Evolutionary conservation across 2,329 filamentous ascomycete genomes (phyloP).

Genomic region (Penicillium sp.): DNA sequence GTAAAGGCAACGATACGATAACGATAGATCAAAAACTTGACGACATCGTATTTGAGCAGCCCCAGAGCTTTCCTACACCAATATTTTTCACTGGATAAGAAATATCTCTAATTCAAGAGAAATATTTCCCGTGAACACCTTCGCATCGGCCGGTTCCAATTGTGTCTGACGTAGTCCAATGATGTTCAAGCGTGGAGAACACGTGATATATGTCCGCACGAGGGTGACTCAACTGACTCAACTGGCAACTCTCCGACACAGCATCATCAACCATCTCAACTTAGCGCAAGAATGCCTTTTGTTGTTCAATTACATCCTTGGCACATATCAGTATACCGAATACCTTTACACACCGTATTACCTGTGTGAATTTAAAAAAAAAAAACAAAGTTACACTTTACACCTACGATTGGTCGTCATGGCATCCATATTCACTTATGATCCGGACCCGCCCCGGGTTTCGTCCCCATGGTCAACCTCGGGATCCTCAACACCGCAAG

Average conservation of each 20-base stretch:
- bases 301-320: slow-evolving; percentile 4
- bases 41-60: too few species aligned
- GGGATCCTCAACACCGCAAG: slow-evolving; percentile 47
- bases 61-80: too few species aligned
- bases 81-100: too few species aligned
- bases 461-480: slow-evolving; percentile 85
- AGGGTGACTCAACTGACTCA: slow-evolving; percentile 26
- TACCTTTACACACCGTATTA: slow-evolving; percentile 15
- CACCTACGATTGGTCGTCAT: slow-evolving; percentile 51
- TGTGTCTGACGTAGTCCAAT: too few species aligned
- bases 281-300: slow-evolving; percentile 21
- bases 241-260: background rate
- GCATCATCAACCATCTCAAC: slow-evolving; percentile 3
- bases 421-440: slow-evolving; percentile 96
- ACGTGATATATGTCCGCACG: slow-evolving; percentile 24
- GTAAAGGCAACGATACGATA: too few species aligned
- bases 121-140: too few species aligned
- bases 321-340: slow-evolving; percentile 12
- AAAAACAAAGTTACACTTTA: background rate
- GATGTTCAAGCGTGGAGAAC: background rate
- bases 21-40: too few species aligned
- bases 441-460: slow-evolving; percentile 83
- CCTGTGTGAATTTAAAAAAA: slow-evolving; percentile 15
- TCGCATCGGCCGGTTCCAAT: too few species aligned
- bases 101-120: too few species aligned